These are phyloP conservation scores for Ascochyta clinopodiicola DNA, from an alignment of 2,329 filamentous ascomycete species.

Conservation along the genomic window DNA sequence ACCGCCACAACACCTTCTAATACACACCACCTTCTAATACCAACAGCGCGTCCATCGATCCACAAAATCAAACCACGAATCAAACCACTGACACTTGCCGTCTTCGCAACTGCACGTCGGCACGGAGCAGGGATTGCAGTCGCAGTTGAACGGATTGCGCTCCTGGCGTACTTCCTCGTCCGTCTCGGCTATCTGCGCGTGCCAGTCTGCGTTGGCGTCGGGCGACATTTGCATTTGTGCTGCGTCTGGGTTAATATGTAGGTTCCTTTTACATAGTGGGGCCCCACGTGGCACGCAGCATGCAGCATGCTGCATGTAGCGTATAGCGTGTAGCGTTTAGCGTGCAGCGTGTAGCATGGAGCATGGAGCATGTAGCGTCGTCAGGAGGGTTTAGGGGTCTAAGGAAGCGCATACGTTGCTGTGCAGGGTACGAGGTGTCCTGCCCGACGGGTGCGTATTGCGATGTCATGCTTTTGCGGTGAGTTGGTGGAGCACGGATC, in stretches of 20 bases:
- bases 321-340: too few species aligned
- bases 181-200: constrained; percentile 4
- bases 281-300: too few species aligned
- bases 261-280: too few species aligned
- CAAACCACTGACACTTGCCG: neutral
- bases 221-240: neutral
- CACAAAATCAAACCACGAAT: neutral
- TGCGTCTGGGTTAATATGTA: too few species aligned
- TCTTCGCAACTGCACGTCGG: neutral
- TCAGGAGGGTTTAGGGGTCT: neutral
- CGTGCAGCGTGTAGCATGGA: too few species aligned
- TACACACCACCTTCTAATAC: neutral
- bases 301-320: too few species aligned
- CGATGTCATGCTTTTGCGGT: neutral
- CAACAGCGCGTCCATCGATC: neutral
- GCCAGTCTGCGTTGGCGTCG: neutral
- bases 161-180: neutral
- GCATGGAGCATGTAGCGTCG: too few species aligned
- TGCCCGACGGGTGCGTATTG: constrained; percentile 2
- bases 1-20: neutral
- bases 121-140: too few species aligned
- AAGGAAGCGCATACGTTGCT: neutral
- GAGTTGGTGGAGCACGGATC: too few species aligned
- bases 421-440: neutral
- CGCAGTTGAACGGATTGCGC: neutral